Evolutionary conservation across 1,139 yeast species (phyloP).

Genomic region (Pichia sp.): DNA sequence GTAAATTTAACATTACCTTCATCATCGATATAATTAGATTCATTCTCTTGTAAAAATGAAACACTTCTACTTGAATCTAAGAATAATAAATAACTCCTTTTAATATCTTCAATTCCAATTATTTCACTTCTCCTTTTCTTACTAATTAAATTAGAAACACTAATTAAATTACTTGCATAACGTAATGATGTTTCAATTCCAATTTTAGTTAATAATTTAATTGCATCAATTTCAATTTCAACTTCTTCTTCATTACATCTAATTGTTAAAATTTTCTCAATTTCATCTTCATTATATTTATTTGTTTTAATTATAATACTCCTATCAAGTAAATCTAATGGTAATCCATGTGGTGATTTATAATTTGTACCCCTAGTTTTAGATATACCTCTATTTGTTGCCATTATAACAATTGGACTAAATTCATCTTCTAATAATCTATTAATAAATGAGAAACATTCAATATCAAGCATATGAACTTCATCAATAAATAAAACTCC

Average conservation of each 20-base stretch:
- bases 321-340: slow-evolving; percentile 89
- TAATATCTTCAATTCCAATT: slow-evolving; percentile 78
- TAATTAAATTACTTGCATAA: slow-evolving; percentile 84
- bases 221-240: slow-evolving; percentile 74
- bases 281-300: slow-evolving; percentile 71
- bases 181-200: slow-evolving; percentile 90
- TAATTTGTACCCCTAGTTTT: slow-evolving; percentile 89
- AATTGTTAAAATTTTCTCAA: slow-evolving; percentile 75
- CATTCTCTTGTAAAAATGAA: slow-evolving; percentile 61
- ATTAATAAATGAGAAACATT: slow-evolving; percentile 91
- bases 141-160: slow-evolving; percentile 83
- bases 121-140: slow-evolving; percentile 63
- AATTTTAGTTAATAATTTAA: slow-evolving; percentile 83
- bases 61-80: slow-evolving; percentile 86
- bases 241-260: slow-evolving; percentile 97
- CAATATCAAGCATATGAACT: slow-evolving; percentile 97
- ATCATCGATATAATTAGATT: slow-evolving; percentile 66
- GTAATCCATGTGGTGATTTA: slow-evolving; percentile 94
- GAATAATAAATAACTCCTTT: slow-evolving; percentile 81
- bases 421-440: slow-evolving; percentile 95
- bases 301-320: slow-evolving; percentile 86
- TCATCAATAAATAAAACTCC: slow-evolving; percentile 98
- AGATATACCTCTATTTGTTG: slow-evolving; percentile 92
- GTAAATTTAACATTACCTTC: slow-evolving; percentile 44
- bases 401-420: slow-evolving; percentile 97